Base-by-base conservation (phyloP, 1,284 basidiomycete genomes). In the Taiwanofungus camphoratus region DNA sequence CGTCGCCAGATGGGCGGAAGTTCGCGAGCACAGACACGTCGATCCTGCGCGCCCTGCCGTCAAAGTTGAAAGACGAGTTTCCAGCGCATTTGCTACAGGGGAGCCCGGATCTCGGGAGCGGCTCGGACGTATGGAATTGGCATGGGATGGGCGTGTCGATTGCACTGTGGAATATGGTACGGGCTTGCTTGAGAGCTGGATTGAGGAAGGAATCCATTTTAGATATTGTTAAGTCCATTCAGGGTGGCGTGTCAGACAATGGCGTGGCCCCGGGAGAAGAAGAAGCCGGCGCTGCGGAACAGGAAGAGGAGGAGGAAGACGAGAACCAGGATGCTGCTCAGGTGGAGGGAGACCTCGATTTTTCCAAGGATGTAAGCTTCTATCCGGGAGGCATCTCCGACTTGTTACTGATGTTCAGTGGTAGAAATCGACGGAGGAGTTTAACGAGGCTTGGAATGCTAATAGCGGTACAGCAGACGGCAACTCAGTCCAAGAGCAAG, bases 21-120 rank as follows among this genome's bases (percentile, higher is more conserved):
- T 85, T 78, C 52, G 76, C 79, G 1, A 82, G 78, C 57, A 85
- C 80, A 1, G 84, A 87, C 52, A 66, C 73, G 2, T 75, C 77
- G 4, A 79, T 87, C 53, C 69, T 86, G 45, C 75, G 77, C 33
- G 74, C 80, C 2, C 68, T 87, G 9, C 84, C 85, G 0, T 58
- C 66, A 3, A 74, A 76, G 44, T 68, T 87, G 20, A 75, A 72
- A 44, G 78, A 85, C 50, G 84, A 87, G 60, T 81, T 87, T 51
- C 83, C 85, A 0, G 82, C 79, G 0, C 68, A 66, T 4, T 55
- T 86, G 4, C 55, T 82, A 31, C 70, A 74, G 41, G 67, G 69
- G 4, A 50, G 48, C 22, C 54, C 62, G 0, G 79, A 83, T 54
- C 64, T 76, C 9, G 82, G 82, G 0, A 70, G 66, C 32, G 76